Conservation (phyloP, 208 protist genomes). For the Trypanosomatidae sp. region DNA sequence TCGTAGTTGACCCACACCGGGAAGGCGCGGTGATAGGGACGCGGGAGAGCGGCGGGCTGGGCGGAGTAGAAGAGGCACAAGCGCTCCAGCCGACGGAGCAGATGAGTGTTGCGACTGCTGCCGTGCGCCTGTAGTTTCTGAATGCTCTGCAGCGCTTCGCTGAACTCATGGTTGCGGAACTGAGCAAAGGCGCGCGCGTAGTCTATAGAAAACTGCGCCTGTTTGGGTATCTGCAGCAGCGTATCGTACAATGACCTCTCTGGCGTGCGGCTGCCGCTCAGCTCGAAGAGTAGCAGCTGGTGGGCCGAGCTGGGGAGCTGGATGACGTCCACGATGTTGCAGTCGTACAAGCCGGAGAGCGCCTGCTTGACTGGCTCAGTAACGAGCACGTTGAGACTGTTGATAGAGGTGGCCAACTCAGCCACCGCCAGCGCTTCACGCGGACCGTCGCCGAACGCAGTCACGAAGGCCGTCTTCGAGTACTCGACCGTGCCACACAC, state of each 20-base stretch:
- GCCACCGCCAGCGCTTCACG: slow-evolving; percentile 57
- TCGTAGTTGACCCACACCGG: slow-evolving; percentile 82
- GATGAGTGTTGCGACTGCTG: slow-evolving; percentile 14
- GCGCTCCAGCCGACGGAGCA: slow-evolving; percentile 60
- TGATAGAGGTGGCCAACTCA: slow-evolving; percentile 56
- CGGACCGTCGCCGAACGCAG: slow-evolving; percentile 73
- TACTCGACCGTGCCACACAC: slow-evolving; percentile 82
- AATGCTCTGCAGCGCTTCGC: slow-evolving; percentile 39
- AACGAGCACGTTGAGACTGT: slow-evolving; percentile 56
- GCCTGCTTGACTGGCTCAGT: slow-evolving; percentile 83
- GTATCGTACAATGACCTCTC: slow-evolving; percentile 11
- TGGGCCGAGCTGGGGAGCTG: slow-evolving; percentile 40
- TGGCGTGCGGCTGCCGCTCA: slow-evolving; percentile 27
- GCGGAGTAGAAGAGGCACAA: slow-evolving; percentile 62
- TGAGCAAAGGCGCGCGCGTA: slow-evolving; percentile 74
- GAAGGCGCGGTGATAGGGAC: slow-evolving; percentile 62
- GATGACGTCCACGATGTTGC: slow-evolving; percentile 83
- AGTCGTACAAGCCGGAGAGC: slow-evolving; percentile 67
- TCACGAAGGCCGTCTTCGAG: slow-evolving; percentile 75
- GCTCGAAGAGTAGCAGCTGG: slow-evolving; percentile 75
- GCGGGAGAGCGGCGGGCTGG: slow-evolving; percentile 31
- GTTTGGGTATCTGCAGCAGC: slow-evolving; percentile 6
- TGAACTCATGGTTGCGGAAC: slow-evolving; percentile 81
- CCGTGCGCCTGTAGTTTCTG: slow-evolving; percentile 25
- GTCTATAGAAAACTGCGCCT: slow-evolving; percentile 46